These are phyloP conservation scores for Ogataea wickerhamii DNA, from an alignment of 805 yeast genomes.

Conservation along the genomic window DNA sequence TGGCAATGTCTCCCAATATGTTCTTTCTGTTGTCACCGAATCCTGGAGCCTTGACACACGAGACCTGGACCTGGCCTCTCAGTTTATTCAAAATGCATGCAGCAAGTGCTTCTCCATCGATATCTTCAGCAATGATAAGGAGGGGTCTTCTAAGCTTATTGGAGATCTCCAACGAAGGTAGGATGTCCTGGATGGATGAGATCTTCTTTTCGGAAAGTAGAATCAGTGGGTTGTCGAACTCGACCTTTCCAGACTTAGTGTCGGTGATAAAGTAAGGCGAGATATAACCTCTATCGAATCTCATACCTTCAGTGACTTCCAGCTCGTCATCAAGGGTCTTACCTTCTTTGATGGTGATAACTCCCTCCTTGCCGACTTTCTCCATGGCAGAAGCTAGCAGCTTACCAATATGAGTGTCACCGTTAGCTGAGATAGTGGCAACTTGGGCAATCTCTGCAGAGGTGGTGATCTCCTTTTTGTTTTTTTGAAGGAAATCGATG, in stretches of 20 bases:
- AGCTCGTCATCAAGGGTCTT: slow-evolving; percentile 94
- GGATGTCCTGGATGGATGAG: slow-evolving; percentile 81
- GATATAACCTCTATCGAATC: slow-evolving; percentile 95
- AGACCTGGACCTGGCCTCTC: slow-evolving; percentile 97
- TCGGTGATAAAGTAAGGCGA: slow-evolving; percentile 96
- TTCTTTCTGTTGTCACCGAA: slow-evolving; percentile 98
- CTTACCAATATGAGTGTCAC: slow-evolving; percentile 88
- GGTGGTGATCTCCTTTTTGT: slow-evolving; percentile 92
- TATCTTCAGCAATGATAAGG: slow-evolving; percentile 89
- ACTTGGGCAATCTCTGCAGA: slow-evolving; percentile 96
- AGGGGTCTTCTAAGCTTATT: slow-evolving; percentile 92
- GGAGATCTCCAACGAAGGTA: slow-evolving; percentile 90
- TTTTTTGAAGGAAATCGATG: slow-evolving; percentile 72
- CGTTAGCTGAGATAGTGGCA: slow-evolving; percentile 96
- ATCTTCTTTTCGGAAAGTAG: slow-evolving; percentile 90
- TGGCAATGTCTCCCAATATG: slow-evolving; percentile 92
- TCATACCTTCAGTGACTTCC: slow-evolving; percentile 97
- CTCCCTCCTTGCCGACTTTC: slow-evolving; percentile 99
- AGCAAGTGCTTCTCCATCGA: slow-evolving; percentile 98
- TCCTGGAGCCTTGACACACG: slow-evolving; percentile 98
- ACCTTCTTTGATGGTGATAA: slow-evolving; percentile 95
- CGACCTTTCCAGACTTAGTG: slow-evolving; percentile 88
- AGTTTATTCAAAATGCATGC: slow-evolving; percentile 96
- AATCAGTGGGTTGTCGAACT: slow-evolving; percentile 88
- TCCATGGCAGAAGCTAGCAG: slow-evolving; percentile 95